Evolutionary conservation across 352 stramenopile genomes (phyloP), one percentile per base, ranked within the genome.

Genomic region (Aphanomyces euteiches): DNA sequence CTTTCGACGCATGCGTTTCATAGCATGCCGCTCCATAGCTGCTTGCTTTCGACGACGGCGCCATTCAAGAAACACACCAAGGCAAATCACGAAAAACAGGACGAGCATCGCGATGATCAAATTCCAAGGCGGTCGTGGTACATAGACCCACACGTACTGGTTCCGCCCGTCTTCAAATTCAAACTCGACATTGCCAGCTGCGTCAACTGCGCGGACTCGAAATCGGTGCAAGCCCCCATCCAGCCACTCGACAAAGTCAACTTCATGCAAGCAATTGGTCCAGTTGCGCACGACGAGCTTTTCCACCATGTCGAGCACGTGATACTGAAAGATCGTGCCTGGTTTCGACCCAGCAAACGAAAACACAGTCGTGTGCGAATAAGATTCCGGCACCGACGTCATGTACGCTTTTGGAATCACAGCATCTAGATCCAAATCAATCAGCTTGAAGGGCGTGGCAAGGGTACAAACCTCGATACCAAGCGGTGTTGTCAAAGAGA

Each of bases 1-100:
- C 72, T 98, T 98, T 56, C 94, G 79, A 4, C 92, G 81, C 85
- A 98, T 96, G 58, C 93, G 88, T 74, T 98, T 97, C 79, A 98
- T 96, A 4, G 92, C 90, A 72, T 98, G 98, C n/a, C 89, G 85
- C 71, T 98, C 88, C 78, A 98, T 93, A 19, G 90, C 92, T 19
- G 82, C 80, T 56, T 89, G 93, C 75, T 93, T 96, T 58, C 95
- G 90, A 3, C 93, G 79, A 64, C 96, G 90, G 4, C 91, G 81
- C 83, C 96, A 97, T 77, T 98, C 92, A 72, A 96, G 77, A 75
- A 96, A 97, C 34, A 90, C 77, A 8, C 79, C 79, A n/a, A 90
- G 38, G 21, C 96, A 66, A 1, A 97, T 36, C 47, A 96, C 72
- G 12, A 98, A 56, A n/a, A 80, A 80, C 7, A 84, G 75, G n/a